Evolutionary conservation across 306 rosid species (phyloP).

Genomic region (Ziziphus jujuba): DNA sequence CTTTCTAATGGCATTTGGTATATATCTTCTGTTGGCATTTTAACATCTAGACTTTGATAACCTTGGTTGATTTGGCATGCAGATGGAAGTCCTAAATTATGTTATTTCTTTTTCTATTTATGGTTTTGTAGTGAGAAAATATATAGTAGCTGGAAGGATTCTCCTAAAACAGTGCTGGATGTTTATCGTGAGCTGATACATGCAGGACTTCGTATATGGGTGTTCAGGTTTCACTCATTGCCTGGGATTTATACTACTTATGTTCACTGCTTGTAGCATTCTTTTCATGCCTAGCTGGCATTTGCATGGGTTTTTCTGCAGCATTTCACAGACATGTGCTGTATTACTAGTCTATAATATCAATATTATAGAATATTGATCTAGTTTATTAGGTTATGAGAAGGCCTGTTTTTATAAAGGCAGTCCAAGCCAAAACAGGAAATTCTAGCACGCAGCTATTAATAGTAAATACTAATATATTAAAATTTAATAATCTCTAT

Average conservation of each 20-base stretch:
- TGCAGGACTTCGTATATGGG: constrained; percentile 75
- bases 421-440: no score
- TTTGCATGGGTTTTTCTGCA: background rate
- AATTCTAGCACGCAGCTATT: no score
- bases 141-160: constrained; percentile 58
- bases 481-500: no score
- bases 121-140: constrained; percentile 39
- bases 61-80: constrained; percentile 1
- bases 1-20: background rate
- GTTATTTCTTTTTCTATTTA: constrained; percentile 8
- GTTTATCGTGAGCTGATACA: constrained; percentile 63
- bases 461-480: no score
- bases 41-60: background rate
- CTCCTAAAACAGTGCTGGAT: constrained; percentile 71
- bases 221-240: constrained; percentile 65
- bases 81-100: background rate
- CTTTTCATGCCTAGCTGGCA: constrained; percentile 10
- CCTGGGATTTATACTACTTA: background rate
- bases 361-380: no score
- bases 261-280: background rate
- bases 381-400: no score
- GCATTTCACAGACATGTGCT: no score
- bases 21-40: background rate
- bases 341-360: no score
- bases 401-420: no score